Conservation (phyloP, 352 stramenopile species). For the Peronospora destructor region DNA sequence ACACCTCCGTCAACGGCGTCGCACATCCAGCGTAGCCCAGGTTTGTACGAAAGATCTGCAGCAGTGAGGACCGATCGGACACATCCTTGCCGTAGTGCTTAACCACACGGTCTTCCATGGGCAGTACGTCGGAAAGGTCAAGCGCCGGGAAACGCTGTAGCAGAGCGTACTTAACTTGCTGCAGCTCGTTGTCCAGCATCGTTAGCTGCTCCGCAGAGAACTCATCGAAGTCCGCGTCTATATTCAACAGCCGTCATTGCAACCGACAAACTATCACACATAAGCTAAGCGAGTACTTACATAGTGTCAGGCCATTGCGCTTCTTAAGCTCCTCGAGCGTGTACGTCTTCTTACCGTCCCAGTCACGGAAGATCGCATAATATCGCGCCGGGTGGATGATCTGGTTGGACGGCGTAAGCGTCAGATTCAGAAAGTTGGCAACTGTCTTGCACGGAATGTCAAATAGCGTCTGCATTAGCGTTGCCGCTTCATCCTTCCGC, state of each 20-base stretch:
- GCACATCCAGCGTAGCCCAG: slow-evolving; percentile 85
- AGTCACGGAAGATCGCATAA: slow-evolving; percentile 90
- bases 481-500: slow-evolving; percentile 62
- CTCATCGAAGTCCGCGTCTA: slow-evolving; percentile 89
- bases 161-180: slow-evolving; percentile 88
- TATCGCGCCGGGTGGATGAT: slow-evolving; percentile 91
- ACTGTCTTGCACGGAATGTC: slow-evolving; percentile 88
- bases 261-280: neutral
- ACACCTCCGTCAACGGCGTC: slow-evolving; percentile 82
- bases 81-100: slow-evolving; percentile 91
- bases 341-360: slow-evolving; percentile 87
- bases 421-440: slow-evolving; percentile 91
- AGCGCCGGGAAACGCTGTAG: slow-evolving; percentile 87
- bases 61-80: slow-evolving; percentile 76
- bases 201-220: slow-evolving; percentile 88
- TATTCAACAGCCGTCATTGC: slow-evolving; percentile 3
- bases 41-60: slow-evolving; percentile 89
- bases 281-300: slow-evolving; percentile 33
- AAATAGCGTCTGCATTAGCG: slow-evolving; percentile 83
- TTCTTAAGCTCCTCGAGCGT: slow-evolving; percentile 75
- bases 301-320: slow-evolving; percentile 84
- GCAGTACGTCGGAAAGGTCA: slow-evolving; percentile 86
- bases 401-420: slow-evolving; percentile 90
- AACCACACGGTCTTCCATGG: slow-evolving; percentile 86
- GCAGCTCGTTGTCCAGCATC: slow-evolving; percentile 91